Evolutionary conservation across 768 basidiomycete species (phyloP).

Genomic region (Melanogaster broomeanus): DNA sequence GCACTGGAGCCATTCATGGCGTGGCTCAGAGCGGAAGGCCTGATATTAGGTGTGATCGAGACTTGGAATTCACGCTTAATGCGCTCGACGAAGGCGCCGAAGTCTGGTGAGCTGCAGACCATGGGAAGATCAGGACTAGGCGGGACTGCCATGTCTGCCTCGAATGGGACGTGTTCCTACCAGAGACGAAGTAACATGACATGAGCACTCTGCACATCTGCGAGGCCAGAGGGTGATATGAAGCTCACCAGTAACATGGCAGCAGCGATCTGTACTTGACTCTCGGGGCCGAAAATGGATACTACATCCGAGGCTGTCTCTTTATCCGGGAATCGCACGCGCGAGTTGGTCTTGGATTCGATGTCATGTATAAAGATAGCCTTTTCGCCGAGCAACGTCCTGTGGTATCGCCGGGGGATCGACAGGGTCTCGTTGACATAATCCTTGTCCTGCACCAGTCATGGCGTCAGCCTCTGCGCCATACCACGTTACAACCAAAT

Average conservation of each 20-base stretch:
- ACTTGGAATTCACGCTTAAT: constrained; percentile 95
- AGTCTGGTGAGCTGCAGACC: constrained; percentile 79
- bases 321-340: constrained; percentile 90
- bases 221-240: background rate
- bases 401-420: constrained; percentile 93
- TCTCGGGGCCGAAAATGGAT: constrained; percentile 95
- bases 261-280: constrained; percentile 94
- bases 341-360: constrained; percentile 93
- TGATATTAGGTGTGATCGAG: constrained; percentile 81
- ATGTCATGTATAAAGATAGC: constrained; percentile 97
- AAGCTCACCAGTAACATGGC: constrained; percentile 86
- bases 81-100: constrained; percentile 81
- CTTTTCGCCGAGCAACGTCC: constrained; percentile 93
- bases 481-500: background rate
- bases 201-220: too few relatives aligned
- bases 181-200: constrained; percentile 3
- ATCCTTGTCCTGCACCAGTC: constrained; percentile 84
- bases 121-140: constrained; percentile 77
- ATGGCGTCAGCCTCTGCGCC: too few relatives aligned
- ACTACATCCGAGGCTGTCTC: constrained; percentile 94
- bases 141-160: constrained; percentile 92
- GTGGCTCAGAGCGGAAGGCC: constrained; percentile 37
- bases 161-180: constrained; percentile 95
- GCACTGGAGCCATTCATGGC: constrained; percentile 48
- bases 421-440: constrained; percentile 92